Conservation (phyloP, 208 protist genomes). For the Herpetomonas samuelpessoai region DNA sequence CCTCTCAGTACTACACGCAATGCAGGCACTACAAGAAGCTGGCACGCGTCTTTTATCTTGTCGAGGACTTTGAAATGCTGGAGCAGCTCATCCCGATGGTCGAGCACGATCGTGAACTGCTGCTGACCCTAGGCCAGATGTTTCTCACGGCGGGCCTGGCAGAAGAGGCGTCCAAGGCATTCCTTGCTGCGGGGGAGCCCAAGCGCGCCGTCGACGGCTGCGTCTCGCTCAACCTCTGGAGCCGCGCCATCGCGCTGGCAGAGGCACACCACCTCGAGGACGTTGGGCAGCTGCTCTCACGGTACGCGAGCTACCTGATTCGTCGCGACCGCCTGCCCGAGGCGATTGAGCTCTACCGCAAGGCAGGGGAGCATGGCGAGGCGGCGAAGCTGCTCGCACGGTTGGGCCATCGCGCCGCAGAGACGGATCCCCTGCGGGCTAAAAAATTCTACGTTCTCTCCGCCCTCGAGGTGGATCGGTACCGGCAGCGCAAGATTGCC, state of each 20-base stretch:
- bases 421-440: conserved; percentile 80
- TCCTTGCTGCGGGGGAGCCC: conserved; percentile 86
- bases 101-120: conserved; percentile 90
- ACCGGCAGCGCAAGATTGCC: conserved; percentile 65
- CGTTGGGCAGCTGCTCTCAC: conserved; percentile 83
- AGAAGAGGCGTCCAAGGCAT: conserved; percentile 86
- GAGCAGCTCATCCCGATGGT: conserved; percentile 82
- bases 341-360: conserved; percentile 96
- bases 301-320: conserved; percentile 91
- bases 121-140: conserved; percentile 85
- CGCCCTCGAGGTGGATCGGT: conserved; percentile 93
- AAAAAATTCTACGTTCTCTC: conserved; percentile 97
- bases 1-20: conserved; percentile 95
- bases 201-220: conserved; percentile 93
- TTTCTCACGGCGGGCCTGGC: conserved; percentile 91
- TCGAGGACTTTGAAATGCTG: conserved; percentile 93
- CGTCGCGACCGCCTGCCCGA: conserved; percentile 83
- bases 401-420: conserved; percentile 68
- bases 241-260: conserved; percentile 88
- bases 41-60: conserved; percentile 85
- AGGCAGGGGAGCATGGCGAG: conserved; percentile 93
- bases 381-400: conserved; percentile 92
- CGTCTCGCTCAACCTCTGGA: conserved; percentile 94
- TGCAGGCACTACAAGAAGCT: conserved; percentile 89
- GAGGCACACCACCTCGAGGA: conserved; percentile 90